A percentile compares a stretch with the other conserved stretches of the same genome.
These are phyloP conservation scores for Asterophora parasitica DNA, from an alignment of 768 basidiomycete species.

Conservation along the genomic window DNA sequence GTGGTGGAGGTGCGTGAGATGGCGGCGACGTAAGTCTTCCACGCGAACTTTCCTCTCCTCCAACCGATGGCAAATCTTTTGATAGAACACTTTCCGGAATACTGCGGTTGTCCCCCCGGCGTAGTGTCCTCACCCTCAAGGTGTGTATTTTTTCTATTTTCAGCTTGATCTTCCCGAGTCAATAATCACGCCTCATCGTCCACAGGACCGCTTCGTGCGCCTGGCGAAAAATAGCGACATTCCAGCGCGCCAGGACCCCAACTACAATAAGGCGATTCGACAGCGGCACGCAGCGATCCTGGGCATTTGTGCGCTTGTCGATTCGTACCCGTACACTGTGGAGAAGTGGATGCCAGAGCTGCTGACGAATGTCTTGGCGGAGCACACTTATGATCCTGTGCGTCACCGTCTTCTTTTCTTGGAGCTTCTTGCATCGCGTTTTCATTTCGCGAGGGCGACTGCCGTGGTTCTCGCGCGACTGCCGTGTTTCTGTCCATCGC, in stretches of 20 bases:
- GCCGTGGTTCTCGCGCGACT: no score
- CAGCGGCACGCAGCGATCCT: constrained; percentile 88
- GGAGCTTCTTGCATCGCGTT: no score
- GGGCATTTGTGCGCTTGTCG: constrained; percentile 89
- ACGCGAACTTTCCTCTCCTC: not conserved
- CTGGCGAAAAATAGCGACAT: constrained; percentile 64
- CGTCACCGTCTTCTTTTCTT: constrained; percentile 14
- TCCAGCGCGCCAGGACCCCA: constrained; percentile 55
- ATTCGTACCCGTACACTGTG: constrained; percentile 94
- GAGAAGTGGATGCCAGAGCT: constrained; percentile 92
- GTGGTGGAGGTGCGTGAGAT: constrained; percentile 88
- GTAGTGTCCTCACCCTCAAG: constrained; percentile 72
- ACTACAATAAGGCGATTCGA: constrained; percentile 68
- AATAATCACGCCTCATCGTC: not conserved
- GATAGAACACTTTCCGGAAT: constrained; percentile 75
- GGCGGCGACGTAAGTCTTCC: constrained; percentile 64
- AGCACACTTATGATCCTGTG: constrained; percentile 84
- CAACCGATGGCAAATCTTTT: not conserved
- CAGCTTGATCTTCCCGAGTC: constrained; percentile 1
- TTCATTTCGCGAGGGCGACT: no score
- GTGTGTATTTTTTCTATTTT: constrained; percentile 27
- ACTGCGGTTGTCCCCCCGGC: constrained; percentile 72
- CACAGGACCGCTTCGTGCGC: constrained; percentile 74
- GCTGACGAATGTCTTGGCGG: constrained; percentile 70
- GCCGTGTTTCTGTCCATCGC: no score